Evolutionary conservation across 176 grass and related monocot species (phyloP).

Genomic region (Musa itinerans): DNA sequence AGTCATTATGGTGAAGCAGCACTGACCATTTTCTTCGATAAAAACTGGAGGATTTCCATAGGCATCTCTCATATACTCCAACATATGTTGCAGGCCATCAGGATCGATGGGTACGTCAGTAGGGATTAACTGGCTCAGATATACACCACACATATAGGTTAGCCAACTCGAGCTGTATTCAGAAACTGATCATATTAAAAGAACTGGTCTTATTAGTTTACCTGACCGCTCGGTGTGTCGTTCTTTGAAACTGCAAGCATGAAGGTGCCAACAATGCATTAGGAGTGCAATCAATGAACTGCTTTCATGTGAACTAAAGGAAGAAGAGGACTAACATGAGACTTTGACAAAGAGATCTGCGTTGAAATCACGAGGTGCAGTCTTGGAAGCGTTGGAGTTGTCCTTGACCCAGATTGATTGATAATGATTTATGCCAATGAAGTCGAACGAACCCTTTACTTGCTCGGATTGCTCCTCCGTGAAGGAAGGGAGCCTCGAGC

Average conservation of each 20-base stretch:
- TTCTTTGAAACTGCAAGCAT: neutral
- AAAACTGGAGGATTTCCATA: conserved; percentile 57
- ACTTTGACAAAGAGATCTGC: neutral
- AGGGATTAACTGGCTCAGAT: conserved; percentile 17
- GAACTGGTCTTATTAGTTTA: neutral
- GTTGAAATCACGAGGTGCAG: neutral
- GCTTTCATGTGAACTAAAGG: too few relatives aligned
- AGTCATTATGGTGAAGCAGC: too few relatives aligned
- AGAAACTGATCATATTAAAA: neutral
- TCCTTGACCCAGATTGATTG: neutral
- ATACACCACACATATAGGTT: too few relatives aligned
- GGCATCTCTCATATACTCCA: conserved; percentile 39
- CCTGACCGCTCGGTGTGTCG: neutral
- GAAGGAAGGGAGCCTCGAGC: conserved; percentile 52
- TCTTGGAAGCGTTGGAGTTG: neutral
- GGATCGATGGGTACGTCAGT: conserved; percentile 29
- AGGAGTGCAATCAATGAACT: too few relatives aligned
- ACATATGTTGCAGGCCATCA: conserved; percentile 36
- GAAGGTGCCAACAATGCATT: too few relatives aligned
- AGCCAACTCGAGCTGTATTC: too few relatives aligned
- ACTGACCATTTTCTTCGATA: conserved; percentile 75
- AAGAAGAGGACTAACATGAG: neutral
- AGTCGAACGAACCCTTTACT: conserved; percentile 52
- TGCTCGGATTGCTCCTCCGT: conserved; percentile 36
- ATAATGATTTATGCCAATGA: conserved; percentile 49